Conservation (phyloP, 768 basidiomycete species). For the Leucocoprinus sp. region DNA sequence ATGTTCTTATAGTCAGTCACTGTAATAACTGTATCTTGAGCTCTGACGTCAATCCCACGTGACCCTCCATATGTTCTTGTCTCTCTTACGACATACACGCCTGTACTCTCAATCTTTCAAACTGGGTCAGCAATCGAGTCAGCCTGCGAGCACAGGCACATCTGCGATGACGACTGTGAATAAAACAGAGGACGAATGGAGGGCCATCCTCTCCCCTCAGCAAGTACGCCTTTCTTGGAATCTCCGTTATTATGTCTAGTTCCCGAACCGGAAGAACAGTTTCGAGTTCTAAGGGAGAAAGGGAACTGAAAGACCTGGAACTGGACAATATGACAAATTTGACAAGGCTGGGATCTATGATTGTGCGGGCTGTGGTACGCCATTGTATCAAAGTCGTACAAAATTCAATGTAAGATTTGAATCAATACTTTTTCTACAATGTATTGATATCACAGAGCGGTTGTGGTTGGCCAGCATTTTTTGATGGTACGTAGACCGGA, state of each 20-base stretch:
- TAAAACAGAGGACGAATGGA: conserved; percentile 78
- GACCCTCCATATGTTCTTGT: not conserved
- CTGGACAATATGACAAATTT: conserved; percentile 74
- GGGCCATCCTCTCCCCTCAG: conserved; percentile 67
- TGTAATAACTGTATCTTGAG: not conserved
- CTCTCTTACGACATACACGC: not conserved
- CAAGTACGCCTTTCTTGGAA: conserved; percentile 44
- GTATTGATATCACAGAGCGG: conserved; percentile 44
- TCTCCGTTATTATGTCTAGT: not conserved
- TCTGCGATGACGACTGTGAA: conserved; percentile 27
- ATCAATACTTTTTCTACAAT: not conserved
- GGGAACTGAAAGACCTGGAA: conserved; percentile 75
- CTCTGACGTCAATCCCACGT: conserved; percentile 9
- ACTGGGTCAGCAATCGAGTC: conserved; percentile 1
- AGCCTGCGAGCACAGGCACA: not conserved
- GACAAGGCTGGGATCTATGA: conserved; percentile 58
- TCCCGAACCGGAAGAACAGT: conserved; percentile 38
- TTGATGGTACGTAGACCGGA: conserved; percentile 81
- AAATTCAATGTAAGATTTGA: conserved; percentile 63
- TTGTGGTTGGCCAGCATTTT: conserved; percentile 98
- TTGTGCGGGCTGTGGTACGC: conserved; percentile 75
- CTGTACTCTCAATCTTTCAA: not conserved
- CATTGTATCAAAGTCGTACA: conserved; percentile 81
- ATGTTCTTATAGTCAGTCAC: too few species aligned
- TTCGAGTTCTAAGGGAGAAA: conserved; percentile 79